Evolutionary conservation across 83 land plant genomes (phyloP).

Genomic region (Picea abies): DNA sequence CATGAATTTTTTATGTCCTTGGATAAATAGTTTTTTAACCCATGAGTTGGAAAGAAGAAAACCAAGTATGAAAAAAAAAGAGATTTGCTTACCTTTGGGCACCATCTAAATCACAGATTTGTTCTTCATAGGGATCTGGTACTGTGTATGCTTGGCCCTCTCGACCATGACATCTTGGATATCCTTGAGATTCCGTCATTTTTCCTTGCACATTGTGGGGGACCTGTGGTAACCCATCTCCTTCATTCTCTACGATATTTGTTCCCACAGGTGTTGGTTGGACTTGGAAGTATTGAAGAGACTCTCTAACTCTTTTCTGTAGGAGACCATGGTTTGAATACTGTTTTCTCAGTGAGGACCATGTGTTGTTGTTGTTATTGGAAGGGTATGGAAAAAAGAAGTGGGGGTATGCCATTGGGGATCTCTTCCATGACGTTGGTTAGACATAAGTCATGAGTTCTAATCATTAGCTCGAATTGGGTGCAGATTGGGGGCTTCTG

Average conservation of each 20-base stretch:
- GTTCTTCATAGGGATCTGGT: background rate
- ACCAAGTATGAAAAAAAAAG: too few relatives aligned
- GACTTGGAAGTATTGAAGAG: conserved; percentile 52
- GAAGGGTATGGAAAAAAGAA: background rate
- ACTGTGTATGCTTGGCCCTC: conserved; percentile 25
- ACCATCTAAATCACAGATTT: conserved; percentile 13
- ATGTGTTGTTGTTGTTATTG: background rate
- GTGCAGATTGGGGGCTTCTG: too few relatives aligned
- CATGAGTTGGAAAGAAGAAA: too few relatives aligned
- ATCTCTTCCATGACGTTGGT: background rate
- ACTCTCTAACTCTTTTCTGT: conserved; percentile 38
- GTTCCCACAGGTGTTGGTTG: conserved; percentile 62
- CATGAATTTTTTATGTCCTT: too few relatives aligned
- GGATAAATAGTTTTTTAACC: too few relatives aligned
- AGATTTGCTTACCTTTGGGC: conserved; percentile 3
- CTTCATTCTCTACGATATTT: conserved; percentile 42
- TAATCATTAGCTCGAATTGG: too few relatives aligned
- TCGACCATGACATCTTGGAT: conserved; percentile 52
- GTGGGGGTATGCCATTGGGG: background rate
- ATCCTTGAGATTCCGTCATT: conserved; percentile 53
- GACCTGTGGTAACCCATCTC: conserved; percentile 49
- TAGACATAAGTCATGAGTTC: too few relatives aligned
- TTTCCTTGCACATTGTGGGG: conserved; percentile 58
- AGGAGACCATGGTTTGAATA: conserved; percentile 40
- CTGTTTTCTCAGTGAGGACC: conserved; percentile 26